A percentile compares a stretch with the other conserved stretches of the same genome.
Conservation (phyloP, 768 basidiomycete species). For the Galerina marginata region DNA sequence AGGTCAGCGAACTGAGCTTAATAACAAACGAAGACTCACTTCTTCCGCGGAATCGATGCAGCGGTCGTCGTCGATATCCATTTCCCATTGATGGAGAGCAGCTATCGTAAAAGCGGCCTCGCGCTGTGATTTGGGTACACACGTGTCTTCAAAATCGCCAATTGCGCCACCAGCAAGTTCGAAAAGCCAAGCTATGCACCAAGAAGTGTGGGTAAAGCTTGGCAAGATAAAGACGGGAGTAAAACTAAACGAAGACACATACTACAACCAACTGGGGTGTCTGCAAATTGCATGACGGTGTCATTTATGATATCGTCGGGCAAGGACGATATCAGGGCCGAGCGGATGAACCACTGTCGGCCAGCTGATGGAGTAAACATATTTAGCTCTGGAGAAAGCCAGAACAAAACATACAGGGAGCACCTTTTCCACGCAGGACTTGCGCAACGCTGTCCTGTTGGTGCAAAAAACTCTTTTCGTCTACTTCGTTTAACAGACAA, state of each 20-base stretch:
- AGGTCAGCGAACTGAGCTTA: slow-evolving; percentile 15
- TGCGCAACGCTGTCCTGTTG: slow-evolving; percentile 95
- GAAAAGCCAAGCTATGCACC: slow-evolving; percentile 85
- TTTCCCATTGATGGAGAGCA: slow-evolving; percentile 93
- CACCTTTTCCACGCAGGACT: slow-evolving; percentile 84
- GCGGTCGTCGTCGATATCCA: slow-evolving; percentile 78
- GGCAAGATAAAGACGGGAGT: neutral
- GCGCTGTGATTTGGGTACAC: slow-evolving; percentile 78
- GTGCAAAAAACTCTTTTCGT: slow-evolving; percentile 86
- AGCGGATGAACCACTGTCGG: slow-evolving; percentile 91
- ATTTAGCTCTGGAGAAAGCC: slow-evolving; percentile 9
- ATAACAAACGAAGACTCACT: slow-evolving; percentile 42
- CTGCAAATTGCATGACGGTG: slow-evolving; percentile 80
- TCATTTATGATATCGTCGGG: slow-evolving; percentile 86
- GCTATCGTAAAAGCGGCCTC: slow-evolving; percentile 85
- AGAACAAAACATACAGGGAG: slow-evolving; percentile 5
- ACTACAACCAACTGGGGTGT: slow-evolving; percentile 93
- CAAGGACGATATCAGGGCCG: slow-evolving; percentile 79
- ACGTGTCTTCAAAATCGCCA: slow-evolving; percentile 71
- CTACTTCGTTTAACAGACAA: slow-evolving; percentile 87
- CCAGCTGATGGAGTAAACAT: slow-evolving; percentile 52
- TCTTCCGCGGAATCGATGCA: slow-evolving; percentile 86
- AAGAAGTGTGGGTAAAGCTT: neutral
- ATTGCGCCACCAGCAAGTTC: slow-evolving; percentile 88
- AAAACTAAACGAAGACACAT: slow-evolving; percentile 37